Base-by-base conservation (phyloP, 139 green algal species). In the Chlorella sp. region DNA sequence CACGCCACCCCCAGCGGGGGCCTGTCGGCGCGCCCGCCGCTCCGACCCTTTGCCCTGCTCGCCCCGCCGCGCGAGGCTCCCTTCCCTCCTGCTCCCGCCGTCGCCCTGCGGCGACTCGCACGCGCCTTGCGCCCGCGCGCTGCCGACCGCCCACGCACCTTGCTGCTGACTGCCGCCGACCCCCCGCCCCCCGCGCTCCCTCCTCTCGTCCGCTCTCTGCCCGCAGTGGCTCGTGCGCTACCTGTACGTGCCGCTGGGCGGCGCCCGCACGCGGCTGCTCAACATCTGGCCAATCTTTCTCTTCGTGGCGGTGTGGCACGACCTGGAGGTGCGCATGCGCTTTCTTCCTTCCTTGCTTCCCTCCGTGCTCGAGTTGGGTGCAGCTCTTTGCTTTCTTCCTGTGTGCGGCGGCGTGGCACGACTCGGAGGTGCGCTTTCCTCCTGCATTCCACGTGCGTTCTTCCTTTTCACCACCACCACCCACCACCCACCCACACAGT, bases 241-340 rank as follows among this genome's bases (percentile, higher is more conserved):
- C 85, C 79, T 98, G 76, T 98, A 98, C 77, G 80, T 98, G 0
- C 95, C 95, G 0, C 70, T 98, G 41, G 95, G 95, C 9, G 95
- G 95, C 33, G 48, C 59, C 6, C 38, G 33, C 2, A 89, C 79
- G 76, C 84, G 87, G 0, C 7, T 86, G 15, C 55, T 92, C 19
- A 92, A 87, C 73, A 87, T 98, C 40, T 98, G 94, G 95, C 59
- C 82, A 21, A 91, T 98, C 46, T 98, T 98, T 83, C 92, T 92
- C 1, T 98, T 98, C 84, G 95, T 98, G 43, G 95, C 90, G 12
- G 33, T 97, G 31, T 98, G 95, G 94, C 95, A 98, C 80, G 95
- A 98, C 78, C 59, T 98, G 35, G 93, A 98, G 80, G 73, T 71
- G 21, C 17, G 73, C 2, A 23, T 25, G 14, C 14, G 17, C 46